These are phyloP conservation scores for Waltergamsia citrina DNA, from an alignment of 2,329 filamentous ascomycete genomes.

Conservation along the genomic window DNA sequence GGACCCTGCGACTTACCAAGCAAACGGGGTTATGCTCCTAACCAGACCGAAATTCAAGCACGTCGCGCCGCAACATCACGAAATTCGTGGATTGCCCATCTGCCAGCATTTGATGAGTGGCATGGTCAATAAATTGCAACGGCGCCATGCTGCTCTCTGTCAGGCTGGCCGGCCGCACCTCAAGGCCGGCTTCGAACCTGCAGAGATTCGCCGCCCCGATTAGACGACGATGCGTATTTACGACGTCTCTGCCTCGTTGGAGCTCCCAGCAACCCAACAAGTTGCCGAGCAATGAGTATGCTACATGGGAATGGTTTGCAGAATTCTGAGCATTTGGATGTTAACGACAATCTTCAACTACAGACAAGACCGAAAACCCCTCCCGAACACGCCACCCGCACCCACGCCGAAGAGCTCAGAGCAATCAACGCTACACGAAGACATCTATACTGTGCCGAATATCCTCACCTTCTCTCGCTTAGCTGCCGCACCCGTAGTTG, in stretches of 20 bases:
- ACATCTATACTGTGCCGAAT: conserved; percentile 97
- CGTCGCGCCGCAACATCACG: too few species aligned
- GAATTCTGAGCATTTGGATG: not conserved
- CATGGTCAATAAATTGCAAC: conserved; percentile 1
- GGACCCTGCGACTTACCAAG: too few species aligned
- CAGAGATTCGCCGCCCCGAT: not conserved
- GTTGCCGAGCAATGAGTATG: not conserved
- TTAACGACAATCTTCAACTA: not conserved
- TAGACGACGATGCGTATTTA: conserved; percentile 3
- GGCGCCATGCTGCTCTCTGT: conserved; percentile 5
- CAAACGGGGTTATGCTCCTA: too few species aligned
- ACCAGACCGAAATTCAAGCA: too few species aligned
- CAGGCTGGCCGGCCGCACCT: conserved; percentile 3
- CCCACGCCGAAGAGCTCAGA: not conserved
- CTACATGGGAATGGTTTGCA: not conserved
- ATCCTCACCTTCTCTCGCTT: conserved; percentile 82
- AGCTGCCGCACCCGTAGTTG: conserved; percentile 71
- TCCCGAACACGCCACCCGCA: not conserved
- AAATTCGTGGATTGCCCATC: too few species aligned
- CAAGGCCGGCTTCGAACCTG: not conserved
- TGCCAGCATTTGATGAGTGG: too few species aligned
- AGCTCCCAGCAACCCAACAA: not conserved
- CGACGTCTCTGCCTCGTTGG: not conserved
- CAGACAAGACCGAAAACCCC: not conserved
- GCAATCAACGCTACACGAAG: conserved; percentile 51